Evolutionary conservation across 768 basidiomycete genomes (phyloP), one percentile per base, ranked within the genome.

Genomic region (Leccinum subgranulosum): DNA sequence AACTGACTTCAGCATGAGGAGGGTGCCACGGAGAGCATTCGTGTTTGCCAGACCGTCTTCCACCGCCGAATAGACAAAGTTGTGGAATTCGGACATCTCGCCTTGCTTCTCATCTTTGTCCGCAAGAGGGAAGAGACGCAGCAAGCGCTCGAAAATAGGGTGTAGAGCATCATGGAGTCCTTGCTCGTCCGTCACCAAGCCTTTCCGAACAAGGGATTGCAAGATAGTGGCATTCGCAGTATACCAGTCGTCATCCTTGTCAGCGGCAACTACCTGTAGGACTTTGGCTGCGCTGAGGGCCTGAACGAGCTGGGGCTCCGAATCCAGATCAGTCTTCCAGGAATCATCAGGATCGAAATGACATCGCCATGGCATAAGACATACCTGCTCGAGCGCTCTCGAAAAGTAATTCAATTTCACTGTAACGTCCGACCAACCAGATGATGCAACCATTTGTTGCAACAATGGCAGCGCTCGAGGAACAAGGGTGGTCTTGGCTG

Each of bases 391-490:
- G 43, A 99, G 80, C 1, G 88, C 82, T 31, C 92, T 81, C 50
- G 87, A 83, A 75, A 99, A 98, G 74, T 88, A 98, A 53, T 89
- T 84, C 47, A 98, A 76, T 59, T 97, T 96, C 60, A 98, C 87
- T 7, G 89, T 90, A 6, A 98, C 92, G 56, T 96, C 94, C 8
- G 81, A 85, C 90, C 97, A 94, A 9, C 94, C 94, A 49, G 81
- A 81, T 1, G 90, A 85, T 2, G 89, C 85, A 19, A 95, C 81
- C 67, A 99, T 87, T 60, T 82, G 78, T 64, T 89, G 86, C 51
- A 99, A 78, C 27, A 91, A 71, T 0, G 77, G 68, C 31, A 92
- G 74, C 1, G 87, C 85, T 56, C 86, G 82, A 23, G 87, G 84
- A 45, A 87, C 74, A 17, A 90, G 75, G 15, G 75, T 71, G 21